Evolutionary conservation across 106 monocot species (phyloP).

Genomic region (Alisma plantagoaquatica): DNA sequence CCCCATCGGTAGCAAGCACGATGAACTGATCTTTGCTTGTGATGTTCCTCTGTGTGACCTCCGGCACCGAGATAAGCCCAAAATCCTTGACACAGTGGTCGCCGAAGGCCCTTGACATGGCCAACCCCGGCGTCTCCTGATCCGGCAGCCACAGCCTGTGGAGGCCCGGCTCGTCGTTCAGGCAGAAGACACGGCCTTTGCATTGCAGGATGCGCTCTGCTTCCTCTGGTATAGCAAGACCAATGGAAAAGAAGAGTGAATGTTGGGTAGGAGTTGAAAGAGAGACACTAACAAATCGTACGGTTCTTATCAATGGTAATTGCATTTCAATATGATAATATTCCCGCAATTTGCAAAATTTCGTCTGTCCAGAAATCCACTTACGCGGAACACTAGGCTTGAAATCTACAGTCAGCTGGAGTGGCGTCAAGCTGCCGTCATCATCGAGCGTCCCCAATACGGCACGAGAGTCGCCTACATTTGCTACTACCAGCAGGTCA

Average conservation of each 20-base stretch:
- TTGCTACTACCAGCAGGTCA: constrained; percentile 64
- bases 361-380: too few relatives aligned
- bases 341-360: too few relatives aligned
- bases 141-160: constrained; percentile 75
- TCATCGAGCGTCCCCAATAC: constrained; percentile 63
- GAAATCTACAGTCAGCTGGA: constrained; percentile 78
- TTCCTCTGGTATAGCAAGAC: constrained; percentile 68
- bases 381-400: constrained; percentile 78
- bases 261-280: too few relatives aligned
- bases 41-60: constrained; percentile 56
- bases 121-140: constrained; percentile 55
- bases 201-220: constrained; percentile 66
- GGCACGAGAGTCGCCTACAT: constrained; percentile 92
- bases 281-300: too few relatives aligned
- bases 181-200: constrained; percentile 71
- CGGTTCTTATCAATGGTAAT: too few relatives aligned
- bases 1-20: constrained; percentile 93
- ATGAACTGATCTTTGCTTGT: constrained; percentile 56
- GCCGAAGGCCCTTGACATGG: constrained; percentile 96
- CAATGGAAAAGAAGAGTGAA: background rate
- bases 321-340: too few relatives aligned
- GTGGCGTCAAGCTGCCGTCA: constrained; percentile 44
- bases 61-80: constrained; percentile 80
- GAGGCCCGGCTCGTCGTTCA: constrained; percentile 73
- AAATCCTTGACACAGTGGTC: constrained; percentile 72